Conservation (phyloP, 768 basidiomycete species). For the Suillus occidentalis region DNA sequence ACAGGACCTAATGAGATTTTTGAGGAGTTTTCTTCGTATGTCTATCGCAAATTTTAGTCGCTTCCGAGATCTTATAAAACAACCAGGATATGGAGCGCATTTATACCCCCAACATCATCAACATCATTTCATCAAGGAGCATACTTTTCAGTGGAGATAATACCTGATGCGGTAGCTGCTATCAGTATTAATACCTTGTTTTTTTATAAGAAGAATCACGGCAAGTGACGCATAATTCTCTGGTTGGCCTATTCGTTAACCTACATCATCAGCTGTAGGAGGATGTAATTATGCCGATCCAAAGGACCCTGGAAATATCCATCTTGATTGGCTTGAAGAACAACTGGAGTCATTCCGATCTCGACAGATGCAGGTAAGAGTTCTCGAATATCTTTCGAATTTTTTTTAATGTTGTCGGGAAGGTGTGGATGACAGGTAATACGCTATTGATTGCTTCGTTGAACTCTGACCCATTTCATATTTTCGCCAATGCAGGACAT, state of each 20-base stretch:
- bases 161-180: constrained; percentile 70
- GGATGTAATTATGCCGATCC: constrained; percentile 64
- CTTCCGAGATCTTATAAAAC: constrained; percentile 9
- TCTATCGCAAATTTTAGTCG: constrained; percentile 9
- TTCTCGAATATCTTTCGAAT: not conserved
- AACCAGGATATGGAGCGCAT: constrained; percentile 71
- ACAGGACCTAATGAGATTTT: constrained; percentile 68
- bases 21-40: constrained; percentile 66
- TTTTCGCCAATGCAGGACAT: constrained; percentile 52
- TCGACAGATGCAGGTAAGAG: constrained; percentile 68
- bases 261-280: constrained; percentile 54
- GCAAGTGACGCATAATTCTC: constrained; percentile 35
- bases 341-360: constrained; percentile 68
- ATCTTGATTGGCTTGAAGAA: constrained; percentile 89
- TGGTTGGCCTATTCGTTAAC: constrained; percentile 7
- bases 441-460: not conserved
- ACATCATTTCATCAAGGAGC: constrained; percentile 86
- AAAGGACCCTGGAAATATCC: constrained; percentile 80
- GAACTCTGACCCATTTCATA: not conserved
- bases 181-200: constrained; percentile 89
- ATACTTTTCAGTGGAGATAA: constrained; percentile 77
- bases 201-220: constrained; percentile 87
- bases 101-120: constrained; percentile 75
- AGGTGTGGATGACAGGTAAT: constrained; percentile 52
- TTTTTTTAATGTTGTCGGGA: constrained; percentile 11